Evolutionary conservation across 2,329 filamentous ascomycete genomes (phyloP).

Genomic region (Sclerotinia minor): DNA sequence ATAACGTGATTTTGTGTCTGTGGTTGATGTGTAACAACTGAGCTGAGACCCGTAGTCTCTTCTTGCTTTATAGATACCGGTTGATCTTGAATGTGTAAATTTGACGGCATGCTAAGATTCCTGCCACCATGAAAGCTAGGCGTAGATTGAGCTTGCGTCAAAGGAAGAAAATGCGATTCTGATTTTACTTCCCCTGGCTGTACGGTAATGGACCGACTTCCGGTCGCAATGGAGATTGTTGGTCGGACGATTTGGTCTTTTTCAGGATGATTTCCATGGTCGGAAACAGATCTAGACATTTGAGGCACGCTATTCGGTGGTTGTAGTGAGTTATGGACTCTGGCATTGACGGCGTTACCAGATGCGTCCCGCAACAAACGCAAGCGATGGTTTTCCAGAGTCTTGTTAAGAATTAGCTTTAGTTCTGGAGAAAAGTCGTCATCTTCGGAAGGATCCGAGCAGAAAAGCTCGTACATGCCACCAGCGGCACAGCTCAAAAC

Average conservation of each 20-base stretch:
- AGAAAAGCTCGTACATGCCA: conserved; percentile 17
- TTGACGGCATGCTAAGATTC: conserved; percentile 3
- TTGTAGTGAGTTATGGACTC: background rate
- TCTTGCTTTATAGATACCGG: background rate
- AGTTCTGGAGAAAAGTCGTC: background rate
- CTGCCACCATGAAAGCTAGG: background rate
- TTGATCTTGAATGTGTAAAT: background rate
- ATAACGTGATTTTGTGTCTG: conserved; percentile 16
- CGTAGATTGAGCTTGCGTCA: background rate
- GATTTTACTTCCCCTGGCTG: background rate
- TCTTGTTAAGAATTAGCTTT: background rate
- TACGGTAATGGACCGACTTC: background rate
- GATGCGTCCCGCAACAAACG: background rate
- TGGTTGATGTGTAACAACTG: background rate
- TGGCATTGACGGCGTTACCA: background rate
- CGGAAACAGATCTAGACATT: background rate
- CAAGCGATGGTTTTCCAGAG: conserved; percentile 3
- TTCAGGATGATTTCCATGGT: background rate
- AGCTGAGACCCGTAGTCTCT: background rate
- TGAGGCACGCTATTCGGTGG: background rate
- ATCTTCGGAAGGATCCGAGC: background rate
- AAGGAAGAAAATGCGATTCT: background rate
- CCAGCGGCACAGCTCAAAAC: conserved; percentile 2
- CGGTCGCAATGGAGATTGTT: background rate
- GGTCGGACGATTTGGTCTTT: background rate